Evolutionary conservation across 1,139 yeast genomes (phyloP).

Genomic region (Williopsis jadinii): DNA sequence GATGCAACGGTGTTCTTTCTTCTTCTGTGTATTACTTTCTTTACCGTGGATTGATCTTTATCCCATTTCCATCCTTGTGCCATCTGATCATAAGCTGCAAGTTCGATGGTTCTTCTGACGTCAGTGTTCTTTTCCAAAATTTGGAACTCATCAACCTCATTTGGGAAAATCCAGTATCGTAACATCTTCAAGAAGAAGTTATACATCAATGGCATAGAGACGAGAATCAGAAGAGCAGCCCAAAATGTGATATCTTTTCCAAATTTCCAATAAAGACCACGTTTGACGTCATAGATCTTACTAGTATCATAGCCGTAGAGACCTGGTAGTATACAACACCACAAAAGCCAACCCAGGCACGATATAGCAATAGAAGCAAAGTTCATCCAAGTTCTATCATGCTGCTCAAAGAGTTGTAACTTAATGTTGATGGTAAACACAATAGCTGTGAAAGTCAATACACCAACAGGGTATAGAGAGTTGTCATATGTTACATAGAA

Average conservation of each 20-base stretch:
- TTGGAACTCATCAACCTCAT: constrained; percentile 75
- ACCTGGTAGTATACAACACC: constrained; percentile 74
- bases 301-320: constrained; percentile 53
- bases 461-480: constrained; percentile 76
- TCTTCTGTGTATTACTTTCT: constrained; percentile 15
- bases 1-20: constrained; percentile 23
- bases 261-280: constrained; percentile 61
- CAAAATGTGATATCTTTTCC: constrained; percentile 83
- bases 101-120: constrained; percentile 64
- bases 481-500: constrained; percentile 59
- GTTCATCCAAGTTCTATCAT: constrained; percentile 58
- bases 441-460: constrained; percentile 64
- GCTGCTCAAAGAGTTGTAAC: constrained; percentile 79
- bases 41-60: constrained; percentile 27
- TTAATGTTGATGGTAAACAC: constrained; percentile 70
- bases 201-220: constrained; percentile 51
- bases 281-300: constrained; percentile 64
- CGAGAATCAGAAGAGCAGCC: constrained; percentile 59
- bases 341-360: constrained; percentile 78
- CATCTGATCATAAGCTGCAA: constrained; percentile 64
- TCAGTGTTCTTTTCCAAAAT: constrained; percentile 64
- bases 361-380: constrained; percentile 66
- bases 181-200: constrained; percentile 60
- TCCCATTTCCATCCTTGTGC: constrained; percentile 75
- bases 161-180: constrained; percentile 51